phyloP scores from a whole-genome alignment of 2,329 filamentous ascomycete genomes.

The Alternaria burnsii region DNA sequence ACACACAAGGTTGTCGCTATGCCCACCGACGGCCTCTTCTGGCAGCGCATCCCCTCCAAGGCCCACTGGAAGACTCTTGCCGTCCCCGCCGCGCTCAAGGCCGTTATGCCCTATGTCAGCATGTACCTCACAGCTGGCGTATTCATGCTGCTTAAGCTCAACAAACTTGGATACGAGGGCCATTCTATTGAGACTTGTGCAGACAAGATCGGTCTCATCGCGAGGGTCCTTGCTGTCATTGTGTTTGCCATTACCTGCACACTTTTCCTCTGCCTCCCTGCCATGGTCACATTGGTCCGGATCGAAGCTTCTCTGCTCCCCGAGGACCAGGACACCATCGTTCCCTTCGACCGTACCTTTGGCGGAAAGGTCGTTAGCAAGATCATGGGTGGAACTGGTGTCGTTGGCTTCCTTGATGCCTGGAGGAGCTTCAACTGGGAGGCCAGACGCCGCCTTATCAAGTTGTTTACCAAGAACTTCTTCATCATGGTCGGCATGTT shows the following conservation, averaged over 20 bases:
- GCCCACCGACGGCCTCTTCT: slow-evolving; percentile 66
- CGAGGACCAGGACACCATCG: slow-evolving; percentile 81
- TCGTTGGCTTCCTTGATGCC: slow-evolving; percentile 75
- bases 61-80: slow-evolving; percentile 73
- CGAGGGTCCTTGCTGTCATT: slow-evolving; percentile 55
- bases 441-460: slow-evolving; percentile 76
- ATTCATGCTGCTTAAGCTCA: slow-evolving; percentile 47
- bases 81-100: slow-evolving; percentile 71
- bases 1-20: slow-evolving; percentile 84
- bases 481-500: slow-evolving; percentile 60
- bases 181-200: slow-evolving; percentile 41
- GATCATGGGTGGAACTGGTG: slow-evolving; percentile 75
- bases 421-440: slow-evolving; percentile 80
- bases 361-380: slow-evolving; percentile 78
- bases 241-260: slow-evolving; percentile 59
- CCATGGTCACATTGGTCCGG: slow-evolving; percentile 78
- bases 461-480: slow-evolving; percentile 77
- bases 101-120: slow-evolving; percentile 65
- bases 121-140: slow-evolving; percentile 60
- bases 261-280: slow-evolving; percentile 78
- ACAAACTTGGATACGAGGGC: slow-evolving; percentile 46
- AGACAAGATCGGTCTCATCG: slow-evolving; percentile 38
- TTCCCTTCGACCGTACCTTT: slow-evolving; percentile 90
- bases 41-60: slow-evolving; percentile 73
- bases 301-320: slow-evolving; percentile 88